These are phyloP conservation scores for Suhomyces emberorum DNA, from an alignment of 805 yeast species.

Conservation along the genomic window DNA sequence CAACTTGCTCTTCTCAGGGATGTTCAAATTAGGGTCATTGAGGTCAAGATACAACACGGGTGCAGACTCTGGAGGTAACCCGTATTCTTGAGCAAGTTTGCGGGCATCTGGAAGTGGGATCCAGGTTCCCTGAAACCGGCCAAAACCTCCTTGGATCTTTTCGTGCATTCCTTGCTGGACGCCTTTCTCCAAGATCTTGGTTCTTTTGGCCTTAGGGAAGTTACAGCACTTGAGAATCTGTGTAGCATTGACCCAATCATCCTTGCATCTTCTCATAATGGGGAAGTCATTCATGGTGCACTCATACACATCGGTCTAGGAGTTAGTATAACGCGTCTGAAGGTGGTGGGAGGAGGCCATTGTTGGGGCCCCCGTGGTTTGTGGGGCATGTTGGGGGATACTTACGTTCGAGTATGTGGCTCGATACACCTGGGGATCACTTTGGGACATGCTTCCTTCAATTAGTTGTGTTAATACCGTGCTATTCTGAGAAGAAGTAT, in stretches of 20 bases:
- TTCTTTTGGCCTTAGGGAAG: constrained; percentile 90
- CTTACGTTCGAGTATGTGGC: constrained; percentile 47
- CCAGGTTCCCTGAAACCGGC: constrained; percentile 97
- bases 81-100: constrained; percentile 38
- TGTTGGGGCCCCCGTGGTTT: background rate
- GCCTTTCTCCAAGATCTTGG: constrained; percentile 86
- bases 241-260: constrained; percentile 97
- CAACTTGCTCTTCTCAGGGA: constrained; percentile 34
- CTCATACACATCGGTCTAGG: constrained; percentile 65
- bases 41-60: constrained; percentile 41
- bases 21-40: constrained; percentile 32
- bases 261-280: constrained; percentile 85
- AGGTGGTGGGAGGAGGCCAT: background rate
- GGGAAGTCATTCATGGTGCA: constrained; percentile 63
- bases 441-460: constrained; percentile 21
- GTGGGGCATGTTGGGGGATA: too few relatives aligned
- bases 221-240: constrained; percentile 91
- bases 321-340: constrained; percentile 6
- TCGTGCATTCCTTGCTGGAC: constrained; percentile 90
- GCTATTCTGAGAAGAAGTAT: background rate
- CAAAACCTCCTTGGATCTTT: constrained; percentile 96
- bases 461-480: too few relatives aligned
- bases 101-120: constrained; percentile 78
- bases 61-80: constrained; percentile 36
- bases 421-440: constrained; percentile 39